phyloP scores from a whole-genome alignment of 805 yeast species.

The Candida palmyrensis region DNA sequence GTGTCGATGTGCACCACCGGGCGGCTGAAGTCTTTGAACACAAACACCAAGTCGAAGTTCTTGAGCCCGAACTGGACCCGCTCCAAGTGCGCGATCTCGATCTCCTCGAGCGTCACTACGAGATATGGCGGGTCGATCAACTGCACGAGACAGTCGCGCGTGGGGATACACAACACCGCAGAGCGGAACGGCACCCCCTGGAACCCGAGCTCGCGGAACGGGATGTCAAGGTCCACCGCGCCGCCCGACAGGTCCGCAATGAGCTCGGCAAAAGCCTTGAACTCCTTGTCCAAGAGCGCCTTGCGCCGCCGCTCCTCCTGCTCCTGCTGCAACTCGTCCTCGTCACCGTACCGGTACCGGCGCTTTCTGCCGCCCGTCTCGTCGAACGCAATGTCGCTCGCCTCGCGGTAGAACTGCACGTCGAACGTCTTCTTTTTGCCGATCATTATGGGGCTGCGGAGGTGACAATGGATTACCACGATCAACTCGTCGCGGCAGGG shows the following conservation, averaged over 20 bases:
- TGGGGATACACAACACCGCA: slow-evolving; percentile 91
- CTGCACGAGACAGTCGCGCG: slow-evolving; percentile 94
- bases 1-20: slow-evolving; percentile 93
- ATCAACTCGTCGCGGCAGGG: slow-evolving; percentile 93
- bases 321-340: slow-evolving; percentile 96
- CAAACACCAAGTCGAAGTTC: slow-evolving; percentile 95
- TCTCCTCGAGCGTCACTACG: slow-evolving; percentile 85
- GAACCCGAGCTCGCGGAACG: slow-evolving; percentile 94
- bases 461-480: slow-evolving; percentile 87
- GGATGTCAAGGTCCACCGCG: slow-evolving; percentile 80
- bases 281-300: slow-evolving; percentile 86
- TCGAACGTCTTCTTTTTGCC: slow-evolving; percentile 95
- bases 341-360: slow-evolving; percentile 89
- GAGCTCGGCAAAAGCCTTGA: slow-evolving; percentile 80
- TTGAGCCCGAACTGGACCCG: slow-evolving; percentile 96
- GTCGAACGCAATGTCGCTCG: slow-evolving; percentile 91
- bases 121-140: slow-evolving; percentile 91
- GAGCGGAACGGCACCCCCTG: slow-evolving; percentile 96
- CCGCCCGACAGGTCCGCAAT: slow-evolving; percentile 88
- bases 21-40: slow-evolving; percentile 81
- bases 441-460: slow-evolving; percentile 88
- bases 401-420: slow-evolving; percentile 94
- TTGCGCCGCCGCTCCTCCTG: slow-evolving; percentile 96
- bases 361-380: slow-evolving; percentile 95
- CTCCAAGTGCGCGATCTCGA: slow-evolving; percentile 92